These are phyloP conservation scores for Diplosphaera chodatii DNA, from an alignment of 139 green algal species.

Conservation along the genomic window DNA sequence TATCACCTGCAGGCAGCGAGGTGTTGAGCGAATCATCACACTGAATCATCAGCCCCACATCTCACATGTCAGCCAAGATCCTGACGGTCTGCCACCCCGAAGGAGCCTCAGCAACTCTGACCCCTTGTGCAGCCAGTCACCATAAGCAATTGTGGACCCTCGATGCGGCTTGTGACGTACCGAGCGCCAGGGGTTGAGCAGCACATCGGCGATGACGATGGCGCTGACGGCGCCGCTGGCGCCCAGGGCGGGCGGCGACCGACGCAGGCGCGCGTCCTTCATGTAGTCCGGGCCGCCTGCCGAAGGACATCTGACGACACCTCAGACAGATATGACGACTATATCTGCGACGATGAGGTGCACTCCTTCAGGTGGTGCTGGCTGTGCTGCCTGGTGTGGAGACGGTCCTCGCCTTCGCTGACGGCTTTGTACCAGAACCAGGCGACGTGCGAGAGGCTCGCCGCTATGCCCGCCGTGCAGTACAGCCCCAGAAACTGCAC, in stretches of 20 bases:
- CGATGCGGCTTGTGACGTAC: no score
- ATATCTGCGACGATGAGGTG: no score
- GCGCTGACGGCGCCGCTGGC: conserved; percentile 6
- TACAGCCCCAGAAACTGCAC: not conserved
- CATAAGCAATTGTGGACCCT: no score
- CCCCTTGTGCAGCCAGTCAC: no score
- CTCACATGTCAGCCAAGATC: no score
- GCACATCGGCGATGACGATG: conserved; percentile 3
- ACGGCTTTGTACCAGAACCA: not conserved
- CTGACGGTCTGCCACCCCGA: no score
- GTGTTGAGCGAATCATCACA: no score
- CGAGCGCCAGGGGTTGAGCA: not conserved
- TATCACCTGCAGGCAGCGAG: not conserved
- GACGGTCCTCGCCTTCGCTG: not conserved
- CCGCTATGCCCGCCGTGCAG: not conserved
- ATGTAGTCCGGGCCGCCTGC: not conserved
- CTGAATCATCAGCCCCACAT: no score
- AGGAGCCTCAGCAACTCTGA: not conserved
- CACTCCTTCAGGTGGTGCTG: no score
- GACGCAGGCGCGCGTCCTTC: not conserved
- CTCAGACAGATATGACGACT: no score
- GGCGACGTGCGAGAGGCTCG: not conserved
- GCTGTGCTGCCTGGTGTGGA: no score
- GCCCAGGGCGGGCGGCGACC: conserved; percentile 1
- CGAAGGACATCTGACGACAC: no score